Conservation (phyloP, 331 rosid species). For the Pyrus hybrid region DNA sequence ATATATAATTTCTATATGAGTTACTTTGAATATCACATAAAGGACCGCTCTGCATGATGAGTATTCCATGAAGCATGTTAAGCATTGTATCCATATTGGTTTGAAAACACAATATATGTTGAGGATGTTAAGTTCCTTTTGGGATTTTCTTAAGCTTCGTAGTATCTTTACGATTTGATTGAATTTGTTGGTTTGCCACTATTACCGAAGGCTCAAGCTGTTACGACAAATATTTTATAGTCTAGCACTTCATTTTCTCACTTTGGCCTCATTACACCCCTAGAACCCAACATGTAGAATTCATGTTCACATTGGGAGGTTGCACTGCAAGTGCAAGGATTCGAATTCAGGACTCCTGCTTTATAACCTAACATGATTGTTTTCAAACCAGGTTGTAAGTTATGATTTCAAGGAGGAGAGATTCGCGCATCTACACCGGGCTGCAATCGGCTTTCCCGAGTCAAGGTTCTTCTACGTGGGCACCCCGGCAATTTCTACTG, state of each 20-base stretch:
- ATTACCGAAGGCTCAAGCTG: not conserved
- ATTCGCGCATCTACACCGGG: constrained; percentile 68
- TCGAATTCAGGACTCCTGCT: not conserved
- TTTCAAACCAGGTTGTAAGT: constrained; percentile 60
- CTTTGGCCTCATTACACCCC: not conserved
- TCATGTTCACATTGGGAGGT: not conserved
- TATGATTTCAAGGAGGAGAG: constrained; percentile 80
- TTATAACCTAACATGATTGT: constrained; percentile 11
- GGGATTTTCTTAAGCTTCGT: not conserved
- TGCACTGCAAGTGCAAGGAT: not conserved
- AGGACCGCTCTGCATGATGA: not conserved
- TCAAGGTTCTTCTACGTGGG: constrained; percentile 72
- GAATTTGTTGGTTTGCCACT: not conserved
- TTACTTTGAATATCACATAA: not conserved
- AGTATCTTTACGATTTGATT: not conserved
- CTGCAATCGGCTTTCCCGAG: constrained; percentile 82
- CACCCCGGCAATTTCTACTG: constrained; percentile 55
- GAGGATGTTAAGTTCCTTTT: no score
- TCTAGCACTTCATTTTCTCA: not conserved
- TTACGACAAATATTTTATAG: not conserved
- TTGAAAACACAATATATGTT: no score
- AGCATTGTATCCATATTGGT: not conserved
- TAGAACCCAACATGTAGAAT: not conserved
- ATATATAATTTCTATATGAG: not conserved
- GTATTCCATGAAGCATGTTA: not conserved